Conservation (phyloP, 2,329 filamentous ascomycete species). For the Beauveria sp. region DNA sequence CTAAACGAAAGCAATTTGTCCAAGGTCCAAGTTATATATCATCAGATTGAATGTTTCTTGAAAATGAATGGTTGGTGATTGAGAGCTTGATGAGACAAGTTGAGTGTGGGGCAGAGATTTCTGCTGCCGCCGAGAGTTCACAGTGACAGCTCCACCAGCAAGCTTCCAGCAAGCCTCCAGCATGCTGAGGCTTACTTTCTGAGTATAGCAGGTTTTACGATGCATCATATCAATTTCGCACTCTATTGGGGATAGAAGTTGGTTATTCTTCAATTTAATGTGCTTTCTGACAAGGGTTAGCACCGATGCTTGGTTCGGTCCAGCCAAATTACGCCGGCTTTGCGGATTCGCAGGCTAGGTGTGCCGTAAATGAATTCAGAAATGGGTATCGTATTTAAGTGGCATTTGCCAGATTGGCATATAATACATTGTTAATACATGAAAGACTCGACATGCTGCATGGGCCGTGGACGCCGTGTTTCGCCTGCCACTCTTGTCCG, state of each 20-base stretch:
- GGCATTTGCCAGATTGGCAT: not conserved
- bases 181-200: not conserved
- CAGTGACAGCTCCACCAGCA: not conserved
- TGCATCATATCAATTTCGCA: not conserved
- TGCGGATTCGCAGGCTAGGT: too few species aligned
- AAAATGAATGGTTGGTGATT: not conserved
- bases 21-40: not conserved
- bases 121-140: not conserved
- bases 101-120: conserved; percentile 6
- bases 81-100: conserved; percentile 1
- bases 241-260: not conserved
- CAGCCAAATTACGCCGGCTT: too few species aligned
- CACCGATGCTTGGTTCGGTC: too few species aligned
- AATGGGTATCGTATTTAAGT: conserved; percentile 9
- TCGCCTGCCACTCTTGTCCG: not conserved
- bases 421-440: not conserved
- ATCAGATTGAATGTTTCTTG: not conserved
- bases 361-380: not conserved
- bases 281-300: too few species aligned
- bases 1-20: too few species aligned
- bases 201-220: not conserved
- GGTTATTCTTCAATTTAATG: not conserved
- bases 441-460: not conserved
- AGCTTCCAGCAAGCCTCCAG: not conserved
- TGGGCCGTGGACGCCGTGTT: not conserved